phyloP scores from a whole-genome alignment of 768 basidiomycete genomes.

The Amanita inopinata region DNA sequence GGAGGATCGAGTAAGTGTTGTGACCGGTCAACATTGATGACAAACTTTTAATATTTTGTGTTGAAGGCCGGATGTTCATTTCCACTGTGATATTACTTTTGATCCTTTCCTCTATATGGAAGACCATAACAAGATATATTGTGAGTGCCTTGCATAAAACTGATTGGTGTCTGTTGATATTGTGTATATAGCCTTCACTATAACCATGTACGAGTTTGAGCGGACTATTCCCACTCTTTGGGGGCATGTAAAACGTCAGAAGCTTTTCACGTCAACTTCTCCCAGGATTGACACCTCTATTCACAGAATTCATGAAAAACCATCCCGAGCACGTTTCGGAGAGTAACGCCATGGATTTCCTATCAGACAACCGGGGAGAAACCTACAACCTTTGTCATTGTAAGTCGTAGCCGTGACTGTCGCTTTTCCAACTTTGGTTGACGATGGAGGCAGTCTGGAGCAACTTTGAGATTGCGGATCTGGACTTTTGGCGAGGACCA shows the following conservation, averaged over 20 bases:
- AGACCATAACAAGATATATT: conserved; percentile 59
- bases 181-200: conserved; percentile 47
- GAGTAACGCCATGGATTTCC: conserved; percentile 52
- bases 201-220: conserved; percentile 65
- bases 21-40: conserved; percentile 10
- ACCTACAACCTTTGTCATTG: conserved; percentile 70
- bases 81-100: conserved; percentile 58
- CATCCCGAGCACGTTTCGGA: conserved; percentile 48
- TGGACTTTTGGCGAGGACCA: conserved; percentile 56
- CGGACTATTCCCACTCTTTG: conserved; percentile 72
- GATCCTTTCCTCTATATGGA: conserved; percentile 71
- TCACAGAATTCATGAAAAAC: conserved; percentile 42
- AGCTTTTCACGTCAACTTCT: conserved; percentile 9
- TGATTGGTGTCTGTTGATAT: neutral
- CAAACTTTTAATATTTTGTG: conserved; percentile 4
- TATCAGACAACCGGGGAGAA: conserved; percentile 38
- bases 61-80: conserved; percentile 57
- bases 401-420: conserved; percentile 22
- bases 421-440: neutral
- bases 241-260: conserved; percentile 52
- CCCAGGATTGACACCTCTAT: neutral
- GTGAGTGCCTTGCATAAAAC: conserved; percentile 18
- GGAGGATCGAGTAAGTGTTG: conserved; percentile 56
- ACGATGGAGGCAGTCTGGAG: conserved; percentile 34
- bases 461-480: conserved; percentile 64